Evolutionary conservation across 306 rosid species (phyloP).

Genomic region (Dalbergia cochinchinensis): DNA sequence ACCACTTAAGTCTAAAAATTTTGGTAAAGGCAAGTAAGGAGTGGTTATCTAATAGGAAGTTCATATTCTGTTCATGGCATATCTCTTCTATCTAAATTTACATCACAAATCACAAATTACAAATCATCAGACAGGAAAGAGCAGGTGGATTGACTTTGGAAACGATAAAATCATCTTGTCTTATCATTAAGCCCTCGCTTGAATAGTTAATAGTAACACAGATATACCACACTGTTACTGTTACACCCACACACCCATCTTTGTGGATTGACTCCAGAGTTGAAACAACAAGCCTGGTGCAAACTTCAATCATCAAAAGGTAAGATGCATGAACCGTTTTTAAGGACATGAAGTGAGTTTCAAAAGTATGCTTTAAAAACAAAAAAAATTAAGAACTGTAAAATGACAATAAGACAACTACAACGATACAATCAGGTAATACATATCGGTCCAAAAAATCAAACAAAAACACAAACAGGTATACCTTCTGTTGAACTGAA

Average conservation of each 20-base stretch:
- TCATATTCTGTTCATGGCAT: neutral
- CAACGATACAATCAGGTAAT: slow-evolving; percentile 5
- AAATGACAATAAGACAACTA: neutral
- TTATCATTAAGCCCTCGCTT: slow-evolving; percentile 14
- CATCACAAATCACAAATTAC: slow-evolving; percentile 14
- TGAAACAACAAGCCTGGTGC: slow-evolving; percentile 4
- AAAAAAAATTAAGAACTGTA: no score
- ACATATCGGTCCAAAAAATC: neutral
- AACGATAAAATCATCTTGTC: neutral
- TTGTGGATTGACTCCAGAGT: neutral
- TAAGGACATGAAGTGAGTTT: neutral
- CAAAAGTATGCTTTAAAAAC: neutral
- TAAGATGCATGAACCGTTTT: neutral
- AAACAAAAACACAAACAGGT: neutral
- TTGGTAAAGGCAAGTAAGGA: neutral
- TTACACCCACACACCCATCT: neutral
- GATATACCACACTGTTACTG: neutral
- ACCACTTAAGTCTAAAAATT: neutral
- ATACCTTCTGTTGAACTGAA: slow-evolving; percentile 18
- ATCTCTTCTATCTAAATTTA: neutral
- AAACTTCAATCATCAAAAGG: neutral
- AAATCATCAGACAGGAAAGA: neutral
- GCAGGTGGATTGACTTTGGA: neutral
- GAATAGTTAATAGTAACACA: neutral
- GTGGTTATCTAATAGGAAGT: neutral